These are phyloP conservation scores for Torulaspora pretoriensis DNA, from an alignment of 1,139 yeast genomes.

Conservation along the genomic window DNA sequence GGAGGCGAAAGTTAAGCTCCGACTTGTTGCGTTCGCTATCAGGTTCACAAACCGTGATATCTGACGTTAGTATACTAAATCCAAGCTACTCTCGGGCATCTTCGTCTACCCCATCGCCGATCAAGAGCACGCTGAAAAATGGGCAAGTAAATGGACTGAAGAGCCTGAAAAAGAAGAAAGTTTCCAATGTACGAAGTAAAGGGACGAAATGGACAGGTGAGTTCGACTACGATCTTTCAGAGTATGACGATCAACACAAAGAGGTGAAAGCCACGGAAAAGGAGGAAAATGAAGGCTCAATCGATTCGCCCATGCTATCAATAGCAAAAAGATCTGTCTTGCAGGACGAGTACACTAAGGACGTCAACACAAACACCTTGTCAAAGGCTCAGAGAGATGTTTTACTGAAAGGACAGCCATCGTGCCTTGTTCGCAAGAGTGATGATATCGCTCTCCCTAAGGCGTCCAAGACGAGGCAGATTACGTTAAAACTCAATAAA, in stretches of 20 bases:
- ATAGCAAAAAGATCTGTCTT: not conserved
- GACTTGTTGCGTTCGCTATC: constrained; percentile 1
- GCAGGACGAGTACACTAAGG: constrained; percentile 2
- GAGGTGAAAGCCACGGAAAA: constrained; percentile 10
- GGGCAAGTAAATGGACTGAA: not conserved
- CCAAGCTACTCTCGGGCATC: constrained; percentile 2
- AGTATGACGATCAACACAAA: constrained; percentile 18
- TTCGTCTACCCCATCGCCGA: constrained; percentile 26
- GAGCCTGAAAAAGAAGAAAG: constrained; percentile 6
- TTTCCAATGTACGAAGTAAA: constrained; percentile 3
- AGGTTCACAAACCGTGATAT: not conserved
- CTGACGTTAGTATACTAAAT: constrained; percentile 1
- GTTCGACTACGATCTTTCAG: constrained; percentile 30
- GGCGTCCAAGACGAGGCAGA: not conserved
- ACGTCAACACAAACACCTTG: constrained; percentile 4
- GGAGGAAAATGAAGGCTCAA: not conserved
- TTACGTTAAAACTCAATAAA: not conserved
- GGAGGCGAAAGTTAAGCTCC: constrained; percentile 14
- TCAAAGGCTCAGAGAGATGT: constrained; percentile 11
- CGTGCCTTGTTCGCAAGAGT: not conserved
- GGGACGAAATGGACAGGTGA: constrained; percentile 33
- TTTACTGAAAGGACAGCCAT: constrained; percentile 6
- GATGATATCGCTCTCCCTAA: not conserved
- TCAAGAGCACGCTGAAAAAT: constrained; percentile 10
- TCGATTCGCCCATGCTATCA: constrained; percentile 8